phyloP scores from a whole-genome alignment of 805 yeast genomes.

The Ogataea minuta region DNA sequence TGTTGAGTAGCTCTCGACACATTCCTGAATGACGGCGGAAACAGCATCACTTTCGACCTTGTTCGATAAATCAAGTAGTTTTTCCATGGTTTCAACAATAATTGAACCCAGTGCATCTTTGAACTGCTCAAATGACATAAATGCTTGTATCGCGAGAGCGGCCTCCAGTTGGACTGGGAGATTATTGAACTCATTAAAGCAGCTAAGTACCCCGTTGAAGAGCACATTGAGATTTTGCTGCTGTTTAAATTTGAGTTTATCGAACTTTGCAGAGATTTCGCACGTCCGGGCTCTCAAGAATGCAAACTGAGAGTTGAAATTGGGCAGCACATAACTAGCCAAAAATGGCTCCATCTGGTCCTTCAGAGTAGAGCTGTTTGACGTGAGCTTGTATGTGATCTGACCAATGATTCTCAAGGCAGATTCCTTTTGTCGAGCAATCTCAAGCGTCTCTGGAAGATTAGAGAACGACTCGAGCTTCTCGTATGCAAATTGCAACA shows the following conservation, averaged over 20 bases:
- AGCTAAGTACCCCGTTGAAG: constrained; percentile 45
- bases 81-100: constrained; percentile 81
- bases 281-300: constrained; percentile 77
- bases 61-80: constrained; percentile 68
- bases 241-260: constrained; percentile 53
- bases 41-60: constrained; percentile 84
- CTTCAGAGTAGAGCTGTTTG: constrained; percentile 54
- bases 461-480: constrained; percentile 41
- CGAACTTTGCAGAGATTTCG: constrained; percentile 63
- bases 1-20: constrained; percentile 83
- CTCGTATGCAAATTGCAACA: constrained; percentile 57
- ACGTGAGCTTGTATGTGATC: constrained; percentile 56
- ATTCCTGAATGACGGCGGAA: constrained; percentile 90
- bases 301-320: constrained; percentile 55
- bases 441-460: constrained; percentile 42
- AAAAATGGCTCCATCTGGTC: constrained; percentile 70
- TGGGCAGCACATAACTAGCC: constrained; percentile 64
- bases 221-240: constrained; percentile 36
- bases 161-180: constrained; percentile 81
- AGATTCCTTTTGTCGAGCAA: constrained; percentile 73
- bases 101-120: constrained; percentile 64
- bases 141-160: constrained; percentile 81
- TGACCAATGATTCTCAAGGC: constrained; percentile 76
- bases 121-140: constrained; percentile 62
- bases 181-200: constrained; percentile 49